These are phyloP conservation scores for Trichoderma erinaceum DNA, from an alignment of 495 filamentous ascomycete genomes.

Conservation along the genomic window DNA sequence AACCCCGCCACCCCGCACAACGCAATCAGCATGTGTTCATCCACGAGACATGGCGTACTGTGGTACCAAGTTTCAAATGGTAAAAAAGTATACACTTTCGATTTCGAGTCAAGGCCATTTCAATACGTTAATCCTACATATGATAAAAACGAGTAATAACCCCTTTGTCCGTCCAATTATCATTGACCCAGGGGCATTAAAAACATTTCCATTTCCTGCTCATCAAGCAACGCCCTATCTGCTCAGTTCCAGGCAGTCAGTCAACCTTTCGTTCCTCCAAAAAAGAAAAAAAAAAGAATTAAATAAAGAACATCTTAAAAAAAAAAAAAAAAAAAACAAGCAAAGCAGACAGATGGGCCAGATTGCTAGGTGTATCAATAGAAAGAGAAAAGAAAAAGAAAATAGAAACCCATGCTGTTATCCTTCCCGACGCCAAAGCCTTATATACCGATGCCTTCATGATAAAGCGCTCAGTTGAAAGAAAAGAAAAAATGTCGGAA, in stretches of 20 bases:
- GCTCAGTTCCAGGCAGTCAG: conserved; percentile 12
- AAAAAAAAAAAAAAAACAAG: conserved; percentile 19
- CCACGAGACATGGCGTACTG: not conserved
- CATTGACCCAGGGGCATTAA: conserved; percentile 1
- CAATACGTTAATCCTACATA: conserved; percentile 8
- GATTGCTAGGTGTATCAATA: conserved; percentile 29
- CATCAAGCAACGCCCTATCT: conserved; percentile 1
- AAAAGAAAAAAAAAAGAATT: conserved; percentile 15
- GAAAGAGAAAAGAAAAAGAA: conserved; percentile 21
- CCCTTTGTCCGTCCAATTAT: not conserved
- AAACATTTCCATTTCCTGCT: not conserved
- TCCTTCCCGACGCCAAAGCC: conserved; percentile 10
- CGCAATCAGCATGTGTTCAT: not conserved
- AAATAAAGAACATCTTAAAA: conserved; percentile 17
- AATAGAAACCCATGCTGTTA: conserved; percentile 22
- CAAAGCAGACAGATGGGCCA: conserved; percentile 22
- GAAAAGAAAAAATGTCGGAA: not conserved
- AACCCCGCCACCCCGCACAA: conserved; percentile 10
- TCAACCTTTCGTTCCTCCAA: not conserved
- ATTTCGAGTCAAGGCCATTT: not conserved
- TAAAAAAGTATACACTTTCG: not conserved
- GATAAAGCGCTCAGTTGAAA: conserved; percentile 13
- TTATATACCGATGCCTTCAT: conserved; percentile 11
- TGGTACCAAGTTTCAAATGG: no score
- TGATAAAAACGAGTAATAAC: not conserved